Evolutionary conservation across 2,329 filamentous ascomycete species (phyloP).

Genomic region (Waltergamsia citrina): DNA sequence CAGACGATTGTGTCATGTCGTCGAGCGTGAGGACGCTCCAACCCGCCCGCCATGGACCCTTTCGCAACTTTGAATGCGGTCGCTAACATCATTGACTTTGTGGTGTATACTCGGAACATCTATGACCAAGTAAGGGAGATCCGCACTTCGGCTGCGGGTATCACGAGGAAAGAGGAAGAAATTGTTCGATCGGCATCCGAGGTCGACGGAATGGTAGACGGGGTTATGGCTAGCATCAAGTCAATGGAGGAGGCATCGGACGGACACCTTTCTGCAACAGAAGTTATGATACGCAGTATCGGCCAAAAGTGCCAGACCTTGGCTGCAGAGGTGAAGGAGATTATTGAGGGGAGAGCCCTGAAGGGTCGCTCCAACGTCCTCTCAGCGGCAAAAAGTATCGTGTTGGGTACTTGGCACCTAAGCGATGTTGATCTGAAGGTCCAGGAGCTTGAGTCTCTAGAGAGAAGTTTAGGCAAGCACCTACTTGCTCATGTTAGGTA

Average conservation of each 20-base stretch:
- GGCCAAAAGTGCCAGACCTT: background rate
- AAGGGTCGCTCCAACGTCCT: background rate
- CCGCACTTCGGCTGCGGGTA: background rate
- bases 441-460: too few species aligned
- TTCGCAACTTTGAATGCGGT: background rate
- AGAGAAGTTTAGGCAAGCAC: too few species aligned
- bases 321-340: background rate
- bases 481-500: too few species aligned
- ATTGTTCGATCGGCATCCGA: background rate
- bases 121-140: background rate
- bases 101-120: background rate
- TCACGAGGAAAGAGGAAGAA: background rate
- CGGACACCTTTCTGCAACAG: background rate
- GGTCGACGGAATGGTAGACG: background rate
- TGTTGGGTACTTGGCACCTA: too few species aligned
- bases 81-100: background rate
- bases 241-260: background rate
- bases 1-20: too few species aligned
- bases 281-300: background rate
- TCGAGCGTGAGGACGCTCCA: too few species aligned
- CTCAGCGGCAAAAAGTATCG: background rate
- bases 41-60: too few species aligned
- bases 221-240: background rate
- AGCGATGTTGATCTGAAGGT: too few species aligned
- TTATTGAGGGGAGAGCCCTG: background rate